phyloP scores from a whole-genome alignment of 192 early-diverging fungal species.

The Geranomyces variabilis region DNA sequence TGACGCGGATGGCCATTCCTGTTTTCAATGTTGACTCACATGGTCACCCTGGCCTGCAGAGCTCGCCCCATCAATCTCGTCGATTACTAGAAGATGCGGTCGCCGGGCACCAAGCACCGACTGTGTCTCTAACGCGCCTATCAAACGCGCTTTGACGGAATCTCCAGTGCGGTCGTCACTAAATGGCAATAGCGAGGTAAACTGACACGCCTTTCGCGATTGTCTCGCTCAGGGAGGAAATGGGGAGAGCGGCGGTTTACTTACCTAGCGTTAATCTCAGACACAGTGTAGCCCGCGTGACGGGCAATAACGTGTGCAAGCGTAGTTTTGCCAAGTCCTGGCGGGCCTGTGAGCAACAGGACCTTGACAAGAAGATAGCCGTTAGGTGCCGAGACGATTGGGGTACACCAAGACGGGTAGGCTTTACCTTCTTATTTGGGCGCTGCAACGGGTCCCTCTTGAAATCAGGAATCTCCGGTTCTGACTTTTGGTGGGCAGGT shows the following conservation, averaged over 20 bases:
- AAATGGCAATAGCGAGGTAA: background rate
- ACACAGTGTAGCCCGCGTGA: slow-evolving; percentile 87
- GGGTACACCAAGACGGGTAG: background rate
- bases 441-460: slow-evolving; percentile 53
- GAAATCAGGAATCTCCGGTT: slow-evolving; percentile 1
- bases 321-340: slow-evolving; percentile 96
- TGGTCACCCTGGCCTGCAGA: slow-evolving; percentile 66
- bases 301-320: slow-evolving; percentile 89
- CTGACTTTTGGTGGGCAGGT: background rate
- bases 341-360: slow-evolving; percentile 85
- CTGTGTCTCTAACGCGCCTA: slow-evolving; percentile 78
- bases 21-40: too few relatives aligned
- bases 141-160: slow-evolving; percentile 69
- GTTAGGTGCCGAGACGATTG: too few relatives aligned
- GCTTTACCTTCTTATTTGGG: slow-evolving; percentile 62
- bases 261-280: slow-evolving; percentile 87
- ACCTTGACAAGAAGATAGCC: too few relatives aligned
- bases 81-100: slow-evolving; percentile 87
- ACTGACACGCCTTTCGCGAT: too few relatives aligned
- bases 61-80: slow-evolving; percentile 94
- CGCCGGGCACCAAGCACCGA: slow-evolving; percentile 64
- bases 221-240: too few relatives aligned
- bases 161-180: slow-evolving; percentile 93
- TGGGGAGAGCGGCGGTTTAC: too few relatives aligned
- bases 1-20: too few relatives aligned